A percentile compares a stretch with the other conserved stretches of the same genome.
Conservation (phyloP, 1,284 basidiomycete species). For the Cutaneotrichosporon cutaneum region DNA sequence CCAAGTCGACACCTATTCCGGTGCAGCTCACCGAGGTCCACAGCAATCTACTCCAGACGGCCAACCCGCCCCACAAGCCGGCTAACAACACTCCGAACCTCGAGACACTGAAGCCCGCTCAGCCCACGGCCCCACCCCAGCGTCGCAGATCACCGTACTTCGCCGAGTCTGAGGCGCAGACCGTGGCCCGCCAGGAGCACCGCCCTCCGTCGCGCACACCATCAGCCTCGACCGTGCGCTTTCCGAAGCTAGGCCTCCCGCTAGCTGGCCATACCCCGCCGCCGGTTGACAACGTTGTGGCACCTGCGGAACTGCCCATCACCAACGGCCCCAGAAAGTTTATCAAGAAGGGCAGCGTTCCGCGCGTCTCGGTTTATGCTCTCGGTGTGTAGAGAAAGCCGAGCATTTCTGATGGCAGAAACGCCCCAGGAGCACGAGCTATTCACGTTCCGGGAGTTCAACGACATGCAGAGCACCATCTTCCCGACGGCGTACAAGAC, state of each 20-base stretch:
- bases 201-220: slow-evolving; percentile 1
- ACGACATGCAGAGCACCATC: slow-evolving; percentile 26
- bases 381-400: slow-evolving; percentile 1
- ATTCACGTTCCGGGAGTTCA: slow-evolving; percentile 25
- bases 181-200: background rate
- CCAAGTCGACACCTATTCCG: background rate
- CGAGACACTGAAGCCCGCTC: background rate
- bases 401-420: slow-evolving; percentile 4
- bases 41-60: background rate
- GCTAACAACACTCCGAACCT: background rate
- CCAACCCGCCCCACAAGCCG: background rate
- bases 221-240: slow-evolving; percentile 5
- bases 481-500: slow-evolving; percentile 58
- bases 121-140: too few relatives aligned
- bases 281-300: background rate
- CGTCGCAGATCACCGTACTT: slow-evolving; percentile 8
- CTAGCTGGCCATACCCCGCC: background rate
- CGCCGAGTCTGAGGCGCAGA: background rate
- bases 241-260: slow-evolving; percentile 13
- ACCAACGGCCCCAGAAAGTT: background rate
- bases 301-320: background rate
- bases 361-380: slow-evolving; percentile 8
- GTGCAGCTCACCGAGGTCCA: background rate
- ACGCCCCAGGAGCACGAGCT: slow-evolving; percentile 5
- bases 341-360: background rate